Percentiles rank a stretch among this genome's conserved stretches.
Evolutionary conservation across 345 rosid genomes (phyloP).

Genomic region (Arabidopsis suecica): DNA sequence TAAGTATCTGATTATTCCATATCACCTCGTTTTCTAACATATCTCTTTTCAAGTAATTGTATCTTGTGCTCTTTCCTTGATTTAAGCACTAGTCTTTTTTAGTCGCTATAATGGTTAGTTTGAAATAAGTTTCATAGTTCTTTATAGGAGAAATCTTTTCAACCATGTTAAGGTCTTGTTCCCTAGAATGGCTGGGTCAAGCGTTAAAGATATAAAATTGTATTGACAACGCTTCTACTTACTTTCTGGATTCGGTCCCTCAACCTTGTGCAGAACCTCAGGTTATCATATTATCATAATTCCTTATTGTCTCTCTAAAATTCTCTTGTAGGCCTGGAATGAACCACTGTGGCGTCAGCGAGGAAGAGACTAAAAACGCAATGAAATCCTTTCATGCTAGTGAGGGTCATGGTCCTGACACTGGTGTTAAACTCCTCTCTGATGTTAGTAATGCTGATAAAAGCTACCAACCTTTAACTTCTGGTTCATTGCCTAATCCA

Average conservation of each 20-base stretch:
- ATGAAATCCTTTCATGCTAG: neutral
- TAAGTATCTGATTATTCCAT: slow-evolving; percentile 53
- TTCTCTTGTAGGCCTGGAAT: slow-evolving; percentile 46
- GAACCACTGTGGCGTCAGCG: slow-evolving; percentile 44
- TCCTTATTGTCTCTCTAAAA: slow-evolving; percentile 34
- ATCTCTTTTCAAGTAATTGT: slow-evolving; percentile 1
- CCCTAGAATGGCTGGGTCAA: slow-evolving; percentile 13
- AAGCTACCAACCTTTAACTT: slow-evolving; percentile 32
- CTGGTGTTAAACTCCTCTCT: slow-evolving; percentile 32
- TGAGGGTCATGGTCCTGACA: slow-evolving; percentile 32
- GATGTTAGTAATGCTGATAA: slow-evolving; percentile 32
- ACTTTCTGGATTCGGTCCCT: slow-evolving; percentile 13
- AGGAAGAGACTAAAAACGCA: slow-evolving; percentile 39
- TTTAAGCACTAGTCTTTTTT: slow-evolving; percentile 13
- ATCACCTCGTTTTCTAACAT: neutral
- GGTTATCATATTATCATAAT: slow-evolving; percentile 1
- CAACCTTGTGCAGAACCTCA: slow-evolving; percentile 18
- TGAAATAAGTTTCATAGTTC: slow-evolving; percentile 23
- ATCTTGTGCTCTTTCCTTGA: slow-evolving; percentile 12
- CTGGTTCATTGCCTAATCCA: slow-evolving; percentile 27
- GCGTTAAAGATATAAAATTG: slow-evolving; percentile 20
- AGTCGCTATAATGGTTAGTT: slow-evolving; percentile 19
- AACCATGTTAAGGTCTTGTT: slow-evolving; percentile 15
- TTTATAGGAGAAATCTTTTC: slow-evolving; percentile 15
- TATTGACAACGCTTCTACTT: slow-evolving; percentile 15